phyloP scores from a whole-genome alignment of 805 yeast species.

The Barnettozyma californica region DNA sequence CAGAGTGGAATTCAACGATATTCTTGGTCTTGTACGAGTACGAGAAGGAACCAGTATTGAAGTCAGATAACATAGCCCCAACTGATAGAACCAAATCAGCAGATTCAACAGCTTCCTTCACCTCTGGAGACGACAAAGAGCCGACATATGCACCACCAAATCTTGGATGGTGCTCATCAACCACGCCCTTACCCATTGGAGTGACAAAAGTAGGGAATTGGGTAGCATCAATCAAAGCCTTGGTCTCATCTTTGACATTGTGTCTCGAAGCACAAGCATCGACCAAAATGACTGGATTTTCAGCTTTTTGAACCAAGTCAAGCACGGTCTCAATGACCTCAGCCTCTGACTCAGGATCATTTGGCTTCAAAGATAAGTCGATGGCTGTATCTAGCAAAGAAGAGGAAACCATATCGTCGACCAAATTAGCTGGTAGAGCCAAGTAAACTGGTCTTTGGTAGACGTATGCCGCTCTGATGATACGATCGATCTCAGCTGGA shows the following conservation, averaged over 20 bases:
- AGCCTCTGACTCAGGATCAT: conserved; percentile 55
- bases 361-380: conserved; percentile 51
- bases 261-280: conserved; percentile 89
- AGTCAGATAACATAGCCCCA: conserved; percentile 82
- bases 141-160: conserved; percentile 88
- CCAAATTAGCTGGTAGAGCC: conserved; percentile 79
- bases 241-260: conserved; percentile 58
- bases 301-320: conserved; percentile 48
- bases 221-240: conserved; percentile 55
- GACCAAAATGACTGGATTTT: conserved; percentile 69
- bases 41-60: conserved; percentile 85
- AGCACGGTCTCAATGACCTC: conserved; percentile 55
- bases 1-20: conserved; percentile 75
- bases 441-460: conserved; percentile 78
- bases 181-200: conserved; percentile 84
- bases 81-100: conserved; percentile 73
- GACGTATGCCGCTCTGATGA: conserved; percentile 65
- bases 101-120: conserved; percentile 64
- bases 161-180: conserved; percentile 66
- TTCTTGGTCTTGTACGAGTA: conserved; percentile 70
- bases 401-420: conserved; percentile 57
- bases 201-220: conserved; percentile 81
- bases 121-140: conserved; percentile 67
- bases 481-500: conserved; percentile 65
- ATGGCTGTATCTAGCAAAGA: conserved; percentile 56